Conservation (phyloP, 768 basidiomycete genomes). For the Naematelia aurantialba region DNA sequence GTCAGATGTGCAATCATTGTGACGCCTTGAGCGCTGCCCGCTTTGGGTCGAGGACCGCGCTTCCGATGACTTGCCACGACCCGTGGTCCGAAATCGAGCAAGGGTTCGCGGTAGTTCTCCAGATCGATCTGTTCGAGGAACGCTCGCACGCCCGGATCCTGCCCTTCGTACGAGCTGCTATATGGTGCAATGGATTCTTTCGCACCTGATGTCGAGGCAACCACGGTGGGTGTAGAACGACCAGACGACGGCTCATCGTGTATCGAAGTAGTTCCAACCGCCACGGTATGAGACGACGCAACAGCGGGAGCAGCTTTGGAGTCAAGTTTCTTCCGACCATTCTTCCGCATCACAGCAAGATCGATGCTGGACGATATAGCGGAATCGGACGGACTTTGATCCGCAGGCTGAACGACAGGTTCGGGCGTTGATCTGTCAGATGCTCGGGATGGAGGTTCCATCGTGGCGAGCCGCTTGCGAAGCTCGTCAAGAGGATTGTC, state of each 20-base stretch:
- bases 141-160: conserved; percentile 79
- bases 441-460: conserved; percentile 22
- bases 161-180: conserved; percentile 56
- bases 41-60: conserved; percentile 25
- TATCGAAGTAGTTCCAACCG: conserved; percentile 71
- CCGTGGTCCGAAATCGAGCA: conserved; percentile 86
- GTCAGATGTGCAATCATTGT: conserved; percentile 77
- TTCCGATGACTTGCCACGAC: conserved; percentile 73
- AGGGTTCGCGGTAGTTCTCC: conserved; percentile 74
- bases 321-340: conserved; percentile 59
- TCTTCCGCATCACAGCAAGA: conserved; percentile 44
- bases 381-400: conserved; percentile 75
- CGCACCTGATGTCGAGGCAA: not conserved
- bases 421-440: conserved; percentile 4
- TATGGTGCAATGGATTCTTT: conserved; percentile 31
- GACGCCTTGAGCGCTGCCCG: conserved; percentile 59
- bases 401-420: not conserved
- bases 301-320: conserved; percentile 85
- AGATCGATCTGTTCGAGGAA: conserved; percentile 84
- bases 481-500: conserved; percentile 44
- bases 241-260: conserved; percentile 60
- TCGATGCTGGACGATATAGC: conserved; percentile 57
- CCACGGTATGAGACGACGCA: conserved; percentile 71
- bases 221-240: conserved; percentile 61
- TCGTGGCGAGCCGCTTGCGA: conserved; percentile 27